phyloP scores from a whole-genome alignment of 805 yeast genomes.

The Candida boleticola region DNA sequence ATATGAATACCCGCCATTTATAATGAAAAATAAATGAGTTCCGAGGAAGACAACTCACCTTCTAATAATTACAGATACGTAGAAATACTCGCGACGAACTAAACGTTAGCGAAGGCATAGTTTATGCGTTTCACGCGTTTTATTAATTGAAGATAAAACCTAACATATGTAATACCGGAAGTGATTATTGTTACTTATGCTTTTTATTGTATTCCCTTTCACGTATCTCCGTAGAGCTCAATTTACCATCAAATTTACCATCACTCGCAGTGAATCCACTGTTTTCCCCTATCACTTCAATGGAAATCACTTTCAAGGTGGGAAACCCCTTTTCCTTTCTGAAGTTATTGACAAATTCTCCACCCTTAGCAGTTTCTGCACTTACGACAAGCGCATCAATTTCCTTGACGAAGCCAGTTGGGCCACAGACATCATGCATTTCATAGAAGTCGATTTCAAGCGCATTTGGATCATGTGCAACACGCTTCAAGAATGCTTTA shows the following conservation, averaged over 20 bases:
- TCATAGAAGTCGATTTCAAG: slow-evolving; percentile 48
- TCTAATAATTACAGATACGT: neutral
- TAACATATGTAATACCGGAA: too few relatives aligned
- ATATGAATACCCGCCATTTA: too few relatives aligned
- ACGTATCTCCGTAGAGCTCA: slow-evolving; percentile 84
- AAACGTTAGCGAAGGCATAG: too few relatives aligned
- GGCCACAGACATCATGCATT: slow-evolving; percentile 89
- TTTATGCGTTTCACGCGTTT: too few relatives aligned
- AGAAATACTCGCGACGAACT: neutral
- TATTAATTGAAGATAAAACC: too few relatives aligned
- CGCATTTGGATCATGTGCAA: slow-evolving; percentile 44
- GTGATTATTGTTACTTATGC: neutral
- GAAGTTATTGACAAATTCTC: slow-evolving; percentile 61
- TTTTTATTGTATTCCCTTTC: slow-evolving; percentile 17
- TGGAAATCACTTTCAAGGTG: slow-evolving; percentile 36
- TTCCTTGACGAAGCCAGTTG: slow-evolving; percentile 72
- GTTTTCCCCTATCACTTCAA: slow-evolving; percentile 62
- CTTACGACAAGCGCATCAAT: slow-evolving; percentile 83
- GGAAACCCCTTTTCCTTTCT: slow-evolving; percentile 58
- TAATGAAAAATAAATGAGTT: too few relatives aligned
- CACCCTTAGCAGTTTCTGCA: slow-evolving; percentile 77
- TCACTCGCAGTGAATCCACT: slow-evolving; percentile 21
- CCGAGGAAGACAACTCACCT: neutral
- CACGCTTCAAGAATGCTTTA: slow-evolving; percentile 42
- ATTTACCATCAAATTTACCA: slow-evolving; percentile 60